Conservation (phyloP, 306 rosid species). For the Lablab purpureus region DNA sequence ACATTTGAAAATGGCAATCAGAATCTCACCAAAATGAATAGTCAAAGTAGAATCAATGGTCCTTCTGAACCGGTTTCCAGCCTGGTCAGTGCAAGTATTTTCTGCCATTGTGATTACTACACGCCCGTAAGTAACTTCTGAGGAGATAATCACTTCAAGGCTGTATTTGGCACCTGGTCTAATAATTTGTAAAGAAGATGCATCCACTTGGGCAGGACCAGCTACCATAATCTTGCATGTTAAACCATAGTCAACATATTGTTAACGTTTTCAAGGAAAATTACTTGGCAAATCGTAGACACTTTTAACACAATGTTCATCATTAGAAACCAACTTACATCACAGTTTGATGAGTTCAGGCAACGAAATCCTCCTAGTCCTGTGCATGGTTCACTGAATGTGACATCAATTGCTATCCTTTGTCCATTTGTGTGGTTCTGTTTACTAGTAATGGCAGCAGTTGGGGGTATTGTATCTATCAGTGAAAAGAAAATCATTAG, state of each 20-base stretch:
- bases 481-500: conserved; percentile 10
- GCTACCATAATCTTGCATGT: conserved; percentile 53
- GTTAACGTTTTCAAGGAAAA: background rate
- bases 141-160: conserved; percentile 57
- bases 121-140: conserved; percentile 48
- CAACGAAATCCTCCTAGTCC: conserved; percentile 68
- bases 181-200: conserved; percentile 58
- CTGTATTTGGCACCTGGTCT: conserved; percentile 53
- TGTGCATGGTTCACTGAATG: conserved; percentile 66
- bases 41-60: conserved; percentile 59
- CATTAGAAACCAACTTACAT: conserved; percentile 57
- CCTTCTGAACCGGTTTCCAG: conserved; percentile 64
- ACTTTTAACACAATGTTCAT: conserved; percentile 2
- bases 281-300: background rate
- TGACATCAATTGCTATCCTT: conserved; percentile 54
- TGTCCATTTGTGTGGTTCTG: conserved; percentile 57
- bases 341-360: conserved; percentile 65
- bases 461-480: conserved; percentile 68
- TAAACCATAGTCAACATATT: conserved; percentile 30
- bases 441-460: conserved; percentile 60
- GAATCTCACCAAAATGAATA: conserved; percentile 65
- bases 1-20: conserved; percentile 17
- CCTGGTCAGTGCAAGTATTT: conserved; percentile 61
- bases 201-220: conserved; percentile 57
- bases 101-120: conserved; percentile 54